phyloP scores from a whole-genome alignment of 805 yeast species.

The Candida golubevii region DNA sequence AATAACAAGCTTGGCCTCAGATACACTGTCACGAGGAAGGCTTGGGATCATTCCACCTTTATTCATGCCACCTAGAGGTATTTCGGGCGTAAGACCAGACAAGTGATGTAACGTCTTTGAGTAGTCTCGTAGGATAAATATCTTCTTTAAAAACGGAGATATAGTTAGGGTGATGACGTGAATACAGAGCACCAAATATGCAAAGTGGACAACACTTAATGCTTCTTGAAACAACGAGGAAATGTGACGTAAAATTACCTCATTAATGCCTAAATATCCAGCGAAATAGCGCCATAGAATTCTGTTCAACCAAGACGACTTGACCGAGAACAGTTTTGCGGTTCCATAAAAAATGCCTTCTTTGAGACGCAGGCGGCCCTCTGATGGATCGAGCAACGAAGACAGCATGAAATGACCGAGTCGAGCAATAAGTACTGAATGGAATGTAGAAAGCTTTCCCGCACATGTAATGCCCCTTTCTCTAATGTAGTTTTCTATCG shows the following conservation, averaged over 20 bases:
- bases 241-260: neutral
- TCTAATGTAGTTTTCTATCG: conserved; percentile 18
- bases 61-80: conserved; percentile 16
- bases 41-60: conserved; percentile 8
- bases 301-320: conserved; percentile 5
- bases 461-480: neutral
- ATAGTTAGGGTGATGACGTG: conserved; percentile 24
- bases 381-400: neutral
- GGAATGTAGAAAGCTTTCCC: neutral
- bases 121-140: conserved; percentile 18
- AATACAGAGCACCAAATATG: conserved; percentile 23
- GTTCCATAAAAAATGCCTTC: conserved; percentile 2
- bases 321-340: conserved; percentile 1
- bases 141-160: conserved; percentile 15
- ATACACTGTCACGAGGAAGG: conserved; percentile 7
- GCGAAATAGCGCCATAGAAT: neutral
- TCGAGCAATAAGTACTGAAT: neutral
- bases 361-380: neutral
- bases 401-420: neutral
- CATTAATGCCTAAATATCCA: neutral
- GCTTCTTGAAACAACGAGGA: conserved; percentile 12
- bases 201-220: conserved; percentile 14
- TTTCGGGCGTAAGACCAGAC: conserved; percentile 20
- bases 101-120: conserved; percentile 21
- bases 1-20: conserved; percentile 14